A percentile compares a stretch with the other conserved stretches of the same genome.
phyloP scores from a whole-genome alignment of 116 monocot species.

The Dioscorea cayenensis region DNA sequence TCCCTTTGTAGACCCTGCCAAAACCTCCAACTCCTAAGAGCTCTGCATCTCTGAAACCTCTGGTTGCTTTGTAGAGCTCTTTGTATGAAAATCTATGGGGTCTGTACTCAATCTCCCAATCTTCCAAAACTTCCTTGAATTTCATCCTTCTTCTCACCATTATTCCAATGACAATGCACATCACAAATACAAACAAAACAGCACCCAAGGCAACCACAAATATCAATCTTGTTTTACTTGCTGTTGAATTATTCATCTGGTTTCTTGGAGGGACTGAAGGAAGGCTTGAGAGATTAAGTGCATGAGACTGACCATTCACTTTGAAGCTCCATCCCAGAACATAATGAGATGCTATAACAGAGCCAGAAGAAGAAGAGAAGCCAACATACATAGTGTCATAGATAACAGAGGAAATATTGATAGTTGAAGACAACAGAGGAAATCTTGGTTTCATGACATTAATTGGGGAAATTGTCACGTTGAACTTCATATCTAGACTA shows the following conservation, averaged over 20 bases:
- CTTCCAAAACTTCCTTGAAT: slow-evolving; percentile 22
- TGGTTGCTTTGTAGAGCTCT: slow-evolving; percentile 22
- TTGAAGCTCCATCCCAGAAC: slow-evolving; percentile 16
- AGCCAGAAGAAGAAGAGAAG: slow-evolving; percentile 3
- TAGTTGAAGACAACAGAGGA: slow-evolving; percentile 2
- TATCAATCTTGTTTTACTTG: not conserved
- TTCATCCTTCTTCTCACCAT: not conserved
- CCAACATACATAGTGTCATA: slow-evolving; percentile 7
- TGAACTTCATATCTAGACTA: not conserved
- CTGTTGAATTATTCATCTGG: not conserved
- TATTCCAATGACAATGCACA: not conserved
- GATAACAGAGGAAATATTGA: slow-evolving; percentile 6
- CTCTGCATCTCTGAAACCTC: slow-evolving; percentile 13
- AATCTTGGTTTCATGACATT: not conserved
- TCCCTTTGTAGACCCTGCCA: slow-evolving; percentile 27
- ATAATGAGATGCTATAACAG: not conserved
- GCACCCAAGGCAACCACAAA: not conserved
- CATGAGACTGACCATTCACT: slow-evolving; percentile 2
- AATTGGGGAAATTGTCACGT: slow-evolving; percentile 4
- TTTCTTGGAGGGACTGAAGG: slow-evolving; percentile 2
- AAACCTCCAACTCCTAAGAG: slow-evolving; percentile 28
- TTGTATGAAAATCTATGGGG: slow-evolving; percentile 21
- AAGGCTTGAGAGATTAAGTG: slow-evolving; percentile 4
- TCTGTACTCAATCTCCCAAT: slow-evolving; percentile 23
- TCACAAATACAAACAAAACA: not conserved